Conservation (phyloP, 768 basidiomycete species). For the Amanita pallidorosea region DNA sequence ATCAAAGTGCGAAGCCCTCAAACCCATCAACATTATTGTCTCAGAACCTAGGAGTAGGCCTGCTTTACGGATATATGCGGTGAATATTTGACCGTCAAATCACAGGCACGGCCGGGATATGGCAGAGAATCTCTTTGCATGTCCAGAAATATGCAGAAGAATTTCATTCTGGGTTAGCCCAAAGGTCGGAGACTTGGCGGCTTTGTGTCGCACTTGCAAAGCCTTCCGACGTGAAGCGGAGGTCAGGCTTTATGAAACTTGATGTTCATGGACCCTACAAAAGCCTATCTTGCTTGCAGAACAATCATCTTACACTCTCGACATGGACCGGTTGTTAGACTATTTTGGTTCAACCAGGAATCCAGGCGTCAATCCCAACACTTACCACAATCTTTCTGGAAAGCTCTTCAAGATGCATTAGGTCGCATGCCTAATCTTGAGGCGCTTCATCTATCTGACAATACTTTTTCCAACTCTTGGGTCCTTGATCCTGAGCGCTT, state of each 20-base stretch:
- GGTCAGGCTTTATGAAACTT: conserved; percentile 31
- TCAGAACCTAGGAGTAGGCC: neutral
- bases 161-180: conserved; percentile 26
- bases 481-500: conserved; percentile 28
- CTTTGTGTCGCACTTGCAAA: conserved; percentile 35
- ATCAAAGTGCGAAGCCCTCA: too few relatives aligned
- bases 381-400: conserved; percentile 31
- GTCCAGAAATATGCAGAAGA: conserved; percentile 29
- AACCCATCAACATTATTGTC: too few relatives aligned
- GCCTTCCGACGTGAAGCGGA: conserved; percentile 39
- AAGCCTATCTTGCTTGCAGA: conserved; percentile 25
- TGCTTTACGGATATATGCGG: neutral
- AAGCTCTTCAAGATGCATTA: conserved; percentile 29
- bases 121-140: conserved; percentile 3
- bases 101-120: neutral
- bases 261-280: conserved; percentile 24
- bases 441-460: conserved; percentile 29
- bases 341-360: conserved; percentile 30
- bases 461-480: conserved; percentile 29
- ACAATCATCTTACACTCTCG: conserved; percentile 23
- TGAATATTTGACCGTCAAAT: neutral
- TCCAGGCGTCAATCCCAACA: conserved; percentile 15
- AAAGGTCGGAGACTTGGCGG: conserved; percentile 23
- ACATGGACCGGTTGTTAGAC: conserved; percentile 30
- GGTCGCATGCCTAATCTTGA: conserved; percentile 33